Evolutionary conservation across 2,329 filamentous ascomycete species (phyloP).

Genomic region (Dothideomycetidae sp.): DNA sequence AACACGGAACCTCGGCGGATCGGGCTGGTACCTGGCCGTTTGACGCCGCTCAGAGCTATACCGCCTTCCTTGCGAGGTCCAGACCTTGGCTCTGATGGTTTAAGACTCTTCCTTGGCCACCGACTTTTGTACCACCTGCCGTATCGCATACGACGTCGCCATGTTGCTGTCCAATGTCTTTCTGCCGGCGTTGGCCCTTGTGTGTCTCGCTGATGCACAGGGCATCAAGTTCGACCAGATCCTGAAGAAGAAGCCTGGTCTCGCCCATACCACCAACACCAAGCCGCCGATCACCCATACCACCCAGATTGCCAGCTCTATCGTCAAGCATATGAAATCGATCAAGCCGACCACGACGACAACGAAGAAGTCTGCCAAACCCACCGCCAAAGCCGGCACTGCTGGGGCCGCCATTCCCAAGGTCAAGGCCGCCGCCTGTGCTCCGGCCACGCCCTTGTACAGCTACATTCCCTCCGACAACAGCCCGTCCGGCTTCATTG

Average conservation of each 20-base stretch:
- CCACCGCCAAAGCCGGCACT: not conserved
- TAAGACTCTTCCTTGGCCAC: too few species aligned
- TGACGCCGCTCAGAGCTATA: too few species aligned
- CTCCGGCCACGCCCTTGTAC: slow-evolving; percentile 5
- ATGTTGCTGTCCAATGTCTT: slow-evolving; percentile 1
- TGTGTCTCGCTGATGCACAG: slow-evolving; percentile 6
- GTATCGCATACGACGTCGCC: too few species aligned
- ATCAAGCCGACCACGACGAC: not conserved
- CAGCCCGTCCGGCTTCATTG: slow-evolving; percentile 10
- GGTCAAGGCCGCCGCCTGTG: slow-evolving; percentile 1
- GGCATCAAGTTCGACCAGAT: slow-evolving; percentile 7
- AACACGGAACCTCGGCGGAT: too few species aligned
- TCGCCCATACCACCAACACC: not conserved
- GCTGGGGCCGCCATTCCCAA: slow-evolving; percentile 2
- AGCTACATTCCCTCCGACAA: slow-evolving; percentile 8
- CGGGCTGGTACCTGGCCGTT: too few species aligned
- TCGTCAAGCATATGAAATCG: slow-evolving; percentile 1
- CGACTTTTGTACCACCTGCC: too few species aligned
- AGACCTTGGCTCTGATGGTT: too few species aligned
- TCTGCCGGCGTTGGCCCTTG: slow-evolving; percentile 4
- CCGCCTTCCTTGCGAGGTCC: too few species aligned
- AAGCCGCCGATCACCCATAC: not conserved
- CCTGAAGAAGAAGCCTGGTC: slow-evolving; percentile 6
- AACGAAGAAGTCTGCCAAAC: not conserved
- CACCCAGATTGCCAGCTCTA: not conserved